Percentiles rank a stretch among this genome's conserved stretches.
Evolutionary conservation across 163 green algal species (phyloP).

Genomic region (Prototheca cutis): DNA sequence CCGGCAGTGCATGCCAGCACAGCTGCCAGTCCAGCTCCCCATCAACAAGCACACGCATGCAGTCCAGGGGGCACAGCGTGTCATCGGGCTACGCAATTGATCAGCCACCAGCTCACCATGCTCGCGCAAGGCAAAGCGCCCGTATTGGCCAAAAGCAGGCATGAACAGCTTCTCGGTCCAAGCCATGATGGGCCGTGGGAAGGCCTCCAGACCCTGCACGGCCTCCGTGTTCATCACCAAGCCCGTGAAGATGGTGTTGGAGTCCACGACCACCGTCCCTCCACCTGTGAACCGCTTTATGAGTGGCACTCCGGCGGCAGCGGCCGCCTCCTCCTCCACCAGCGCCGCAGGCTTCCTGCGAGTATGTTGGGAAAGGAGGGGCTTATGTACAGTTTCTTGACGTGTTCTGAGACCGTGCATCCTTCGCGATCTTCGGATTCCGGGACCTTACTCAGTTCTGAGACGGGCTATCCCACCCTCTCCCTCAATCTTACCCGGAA

Average conservation of each 20-base stretch:
- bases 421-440: no score
- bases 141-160: constrained; percentile 35
- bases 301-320: constrained; percentile 33
- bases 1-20: no score
- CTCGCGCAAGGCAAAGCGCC: constrained; percentile 26
- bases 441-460: no score
- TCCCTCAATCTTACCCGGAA: constrained; percentile 76
- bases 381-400: no score
- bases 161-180: constrained; percentile 73
- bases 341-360: constrained; percentile 66
- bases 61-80: no score
- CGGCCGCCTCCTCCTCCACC: constrained; percentile 42
- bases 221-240: constrained; percentile 57
- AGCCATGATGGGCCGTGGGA: constrained; percentile 79
- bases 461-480: no score
- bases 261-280: constrained; percentile 91
- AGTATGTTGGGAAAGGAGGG: no score
- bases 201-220: constrained; percentile 48
- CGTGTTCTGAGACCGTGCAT: no score
- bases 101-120: constrained; percentile 54
- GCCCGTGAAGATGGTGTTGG: constrained; percentile 70
- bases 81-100: no score
- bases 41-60: no score
- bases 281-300: constrained; percentile 78
- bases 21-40: no score